Conservation (phyloP, 1,284 basidiomycete genomes). For the Psilocybe mexicana region DNA sequence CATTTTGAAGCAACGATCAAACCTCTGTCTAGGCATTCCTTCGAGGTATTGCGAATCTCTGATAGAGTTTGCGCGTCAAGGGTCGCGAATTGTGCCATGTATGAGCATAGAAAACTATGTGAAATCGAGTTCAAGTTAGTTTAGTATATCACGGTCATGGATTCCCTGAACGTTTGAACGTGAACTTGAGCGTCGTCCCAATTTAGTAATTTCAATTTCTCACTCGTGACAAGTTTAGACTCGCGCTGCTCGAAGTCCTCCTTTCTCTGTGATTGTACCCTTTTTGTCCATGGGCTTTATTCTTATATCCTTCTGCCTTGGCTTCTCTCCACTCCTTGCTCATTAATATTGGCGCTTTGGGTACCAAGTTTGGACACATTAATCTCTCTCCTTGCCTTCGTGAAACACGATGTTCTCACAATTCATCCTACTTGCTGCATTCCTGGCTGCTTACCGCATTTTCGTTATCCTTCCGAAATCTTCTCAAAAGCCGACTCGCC, state of each 20-base stretch:
- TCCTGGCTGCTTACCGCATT: conserved; percentile 23
- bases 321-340: too few species aligned
- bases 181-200: too few species aligned
- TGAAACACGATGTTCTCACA: neutral
- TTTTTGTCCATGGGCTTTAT: too few species aligned
- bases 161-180: too few species aligned
- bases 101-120: neutral
- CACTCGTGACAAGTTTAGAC: too few species aligned
- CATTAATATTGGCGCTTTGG: too few species aligned
- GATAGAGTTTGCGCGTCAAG: conserved; percentile 38
- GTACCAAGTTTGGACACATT: too few species aligned
- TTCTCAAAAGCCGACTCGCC: conserved; percentile 1
- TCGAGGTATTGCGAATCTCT: conserved; percentile 53
- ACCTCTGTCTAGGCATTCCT: conserved; percentile 62
- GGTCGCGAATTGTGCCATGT: conserved; percentile 14
- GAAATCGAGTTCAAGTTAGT: neutral
- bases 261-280: too few species aligned
- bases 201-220: too few species aligned
- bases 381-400: neutral
- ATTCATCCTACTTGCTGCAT: conserved; percentile 8
- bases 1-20: conserved; percentile 70
- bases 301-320: too few species aligned
- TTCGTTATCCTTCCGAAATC: conserved; percentile 26
- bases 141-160: neutral
- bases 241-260: too few species aligned